A percentile compares a stretch with the other conserved stretches of the same genome.
phyloP scores from a whole-genome alignment of 129 eudicot genomes.

The Ambrosia artemisiifolia region DNA sequence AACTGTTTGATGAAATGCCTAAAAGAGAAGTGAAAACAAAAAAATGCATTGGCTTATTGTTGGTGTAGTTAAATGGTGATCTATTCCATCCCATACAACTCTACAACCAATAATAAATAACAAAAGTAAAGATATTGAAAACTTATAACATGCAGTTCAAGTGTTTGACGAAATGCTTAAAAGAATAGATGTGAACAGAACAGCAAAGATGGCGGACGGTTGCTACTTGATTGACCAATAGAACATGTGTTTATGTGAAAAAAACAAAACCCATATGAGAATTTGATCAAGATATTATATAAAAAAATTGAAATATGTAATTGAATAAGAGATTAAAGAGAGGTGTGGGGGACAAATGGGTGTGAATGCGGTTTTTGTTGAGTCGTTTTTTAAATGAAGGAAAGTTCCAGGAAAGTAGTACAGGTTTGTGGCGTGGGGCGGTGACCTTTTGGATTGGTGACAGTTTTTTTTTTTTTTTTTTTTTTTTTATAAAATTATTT shows the following conservation, averaged over 20 bases:
- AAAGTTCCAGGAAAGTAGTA: background rate
- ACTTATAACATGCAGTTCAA: slow-evolving; percentile 10
- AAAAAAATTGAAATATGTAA: background rate
- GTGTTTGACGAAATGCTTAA: slow-evolving; percentile 41
- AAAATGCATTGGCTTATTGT: background rate
- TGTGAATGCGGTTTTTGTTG: background rate
- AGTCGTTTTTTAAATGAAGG: background rate
- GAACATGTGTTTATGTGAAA: background rate
- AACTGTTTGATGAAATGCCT: background rate
- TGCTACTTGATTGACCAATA: slow-evolving; percentile 2
- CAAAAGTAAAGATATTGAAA: slow-evolving; percentile 4
- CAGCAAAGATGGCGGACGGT: background rate
- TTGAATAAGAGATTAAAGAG: background rate
- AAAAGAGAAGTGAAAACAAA: background rate
- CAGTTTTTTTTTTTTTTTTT: too few relatives aligned
- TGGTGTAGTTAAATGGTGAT: background rate
- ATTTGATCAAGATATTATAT: background rate
- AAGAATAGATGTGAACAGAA: slow-evolving; percentile 32
- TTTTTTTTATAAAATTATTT: background rate
- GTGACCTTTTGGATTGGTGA: background rate
- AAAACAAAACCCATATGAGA: background rate
- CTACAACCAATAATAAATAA: too few relatives aligned
- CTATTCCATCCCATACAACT: too few relatives aligned
- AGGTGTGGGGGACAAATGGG: background rate
- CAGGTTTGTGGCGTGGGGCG: slow-evolving; percentile 7